Conservation (phyloP, 257 asterid species). For the Solanum lycopersicoides region DNA sequence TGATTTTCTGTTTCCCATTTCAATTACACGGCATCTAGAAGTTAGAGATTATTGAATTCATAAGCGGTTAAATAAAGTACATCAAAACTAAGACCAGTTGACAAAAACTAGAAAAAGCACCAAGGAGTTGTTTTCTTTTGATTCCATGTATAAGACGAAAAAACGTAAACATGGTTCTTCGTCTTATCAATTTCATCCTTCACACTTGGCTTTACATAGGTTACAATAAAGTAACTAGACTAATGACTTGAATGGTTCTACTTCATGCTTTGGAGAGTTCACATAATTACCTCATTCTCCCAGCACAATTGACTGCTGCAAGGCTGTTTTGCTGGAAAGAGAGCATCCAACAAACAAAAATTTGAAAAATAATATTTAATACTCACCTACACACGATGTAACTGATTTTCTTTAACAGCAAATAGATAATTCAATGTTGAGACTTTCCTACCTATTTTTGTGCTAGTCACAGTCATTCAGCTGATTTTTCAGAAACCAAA, state of each 20-base stretch:
- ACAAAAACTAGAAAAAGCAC: not conserved
- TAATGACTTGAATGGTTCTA: not conserved
- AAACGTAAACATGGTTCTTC: not conserved
- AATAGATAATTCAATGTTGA: not conserved
- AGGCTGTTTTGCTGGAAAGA: not conserved
- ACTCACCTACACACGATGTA: not conserved
- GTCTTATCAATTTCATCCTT: not conserved
- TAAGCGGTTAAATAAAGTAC: not conserved
- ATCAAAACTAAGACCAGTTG: not conserved
- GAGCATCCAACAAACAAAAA: not conserved
- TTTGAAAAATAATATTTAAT: not conserved
- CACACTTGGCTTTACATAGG: not conserved
- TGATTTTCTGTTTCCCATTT: not conserved
- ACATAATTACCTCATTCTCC: not conserved
- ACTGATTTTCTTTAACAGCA: not conserved
- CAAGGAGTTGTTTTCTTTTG: not conserved
- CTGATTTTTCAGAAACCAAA: not conserved
- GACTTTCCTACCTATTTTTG: not conserved
- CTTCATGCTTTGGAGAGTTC: not conserved
- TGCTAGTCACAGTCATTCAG: not conserved
- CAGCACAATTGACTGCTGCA: not conserved
- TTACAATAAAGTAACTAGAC: not conserved
- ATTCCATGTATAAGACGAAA: not conserved
- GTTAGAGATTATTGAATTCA: not conserved
- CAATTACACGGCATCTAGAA: not conserved